Conservation (phyloP, 805 yeast species). For the Torulaspora maleeae region DNA sequence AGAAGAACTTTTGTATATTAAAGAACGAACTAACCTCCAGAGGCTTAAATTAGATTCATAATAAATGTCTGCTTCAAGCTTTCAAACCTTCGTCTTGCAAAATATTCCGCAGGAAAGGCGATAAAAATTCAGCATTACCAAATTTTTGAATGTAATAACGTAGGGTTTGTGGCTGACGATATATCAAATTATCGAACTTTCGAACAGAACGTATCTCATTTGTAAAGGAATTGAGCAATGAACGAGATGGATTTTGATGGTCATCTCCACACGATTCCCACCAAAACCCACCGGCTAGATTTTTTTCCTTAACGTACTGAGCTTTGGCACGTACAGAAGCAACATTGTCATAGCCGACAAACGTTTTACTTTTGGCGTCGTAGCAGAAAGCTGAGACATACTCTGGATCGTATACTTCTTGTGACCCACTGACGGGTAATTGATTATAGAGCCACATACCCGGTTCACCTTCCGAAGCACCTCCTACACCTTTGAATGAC, state of each 20-base stretch:
- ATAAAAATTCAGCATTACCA: conserved; percentile 20
- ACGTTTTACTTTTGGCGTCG: conserved; percentile 34
- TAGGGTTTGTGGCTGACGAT: conserved; percentile 13
- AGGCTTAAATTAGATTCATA: background rate
- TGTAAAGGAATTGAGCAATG: conserved; percentile 46
- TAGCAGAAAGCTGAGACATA: conserved; percentile 54
- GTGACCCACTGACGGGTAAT: conserved; percentile 45
- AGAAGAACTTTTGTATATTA: conserved; percentile 5
- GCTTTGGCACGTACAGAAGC: conserved; percentile 55
- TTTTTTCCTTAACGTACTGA: conserved; percentile 42
- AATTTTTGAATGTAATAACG: conserved; percentile 20
- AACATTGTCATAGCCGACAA: conserved; percentile 65
- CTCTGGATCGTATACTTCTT: conserved; percentile 48
- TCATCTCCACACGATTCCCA: conserved; percentile 90
- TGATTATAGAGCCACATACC: conserved; percentile 53
- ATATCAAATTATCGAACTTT: conserved; percentile 16
- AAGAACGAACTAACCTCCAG: background rate
- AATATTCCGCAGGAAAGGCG: conserved; percentile 8
- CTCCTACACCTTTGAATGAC: conserved; percentile 42
- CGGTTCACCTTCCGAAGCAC: conserved; percentile 42
- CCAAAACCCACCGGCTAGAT: conserved; percentile 84
- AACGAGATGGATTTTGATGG: conserved; percentile 31
- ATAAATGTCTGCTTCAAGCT: background rate
- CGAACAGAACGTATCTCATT: conserved; percentile 19
- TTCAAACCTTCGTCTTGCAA: background rate